Evolutionary conservation across 108 stramenopile species (phyloP).

Genomic region (Nitzschia sp.): DNA sequence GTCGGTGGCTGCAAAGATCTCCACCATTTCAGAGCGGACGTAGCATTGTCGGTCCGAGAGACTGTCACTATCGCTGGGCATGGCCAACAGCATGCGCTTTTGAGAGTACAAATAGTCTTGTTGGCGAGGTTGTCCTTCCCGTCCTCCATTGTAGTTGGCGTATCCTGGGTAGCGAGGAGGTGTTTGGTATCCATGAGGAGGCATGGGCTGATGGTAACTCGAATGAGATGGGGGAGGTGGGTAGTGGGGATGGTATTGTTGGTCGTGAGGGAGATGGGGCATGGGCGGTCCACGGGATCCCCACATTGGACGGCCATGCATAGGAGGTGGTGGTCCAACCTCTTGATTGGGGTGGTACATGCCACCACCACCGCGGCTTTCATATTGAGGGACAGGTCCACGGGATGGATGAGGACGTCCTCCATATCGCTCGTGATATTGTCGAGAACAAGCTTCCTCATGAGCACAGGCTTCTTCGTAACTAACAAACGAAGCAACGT

Average conservation of each 20-base stretch:
- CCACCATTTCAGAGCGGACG: conserved; percentile 81
- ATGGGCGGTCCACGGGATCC: conserved; percentile 45
- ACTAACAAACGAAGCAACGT: conserved; percentile 67
- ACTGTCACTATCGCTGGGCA: conserved; percentile 67
- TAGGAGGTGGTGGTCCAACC: conserved; percentile 31
- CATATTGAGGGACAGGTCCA: conserved; percentile 33
- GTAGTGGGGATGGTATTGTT: conserved; percentile 24
- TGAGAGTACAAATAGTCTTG: conserved; percentile 23
- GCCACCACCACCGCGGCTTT: conserved; percentile 21
- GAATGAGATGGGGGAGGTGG: conserved; percentile 20
- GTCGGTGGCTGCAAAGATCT: conserved; percentile 75
- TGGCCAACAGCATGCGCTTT: conserved; percentile 60
- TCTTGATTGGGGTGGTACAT: conserved; percentile 47
- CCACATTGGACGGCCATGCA: conserved; percentile 32
- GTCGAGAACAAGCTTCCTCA: conserved; percentile 62
- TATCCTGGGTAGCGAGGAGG: conserved; percentile 25
- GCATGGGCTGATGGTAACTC: conserved; percentile 16
- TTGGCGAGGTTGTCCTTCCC: conserved; percentile 10
- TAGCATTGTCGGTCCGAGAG: conserved; percentile 85
- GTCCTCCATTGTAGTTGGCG: conserved; percentile 25
- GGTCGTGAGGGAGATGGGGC: conserved; percentile 39
- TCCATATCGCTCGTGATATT: conserved; percentile 37
- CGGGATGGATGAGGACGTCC: conserved; percentile 26
- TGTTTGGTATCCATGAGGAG: conserved; percentile 26
- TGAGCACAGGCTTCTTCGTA: conserved; percentile 84